phyloP scores from a whole-genome alignment of 2,329 filamentous ascomycete species.

The Tolypocladium amazonense region DNA sequence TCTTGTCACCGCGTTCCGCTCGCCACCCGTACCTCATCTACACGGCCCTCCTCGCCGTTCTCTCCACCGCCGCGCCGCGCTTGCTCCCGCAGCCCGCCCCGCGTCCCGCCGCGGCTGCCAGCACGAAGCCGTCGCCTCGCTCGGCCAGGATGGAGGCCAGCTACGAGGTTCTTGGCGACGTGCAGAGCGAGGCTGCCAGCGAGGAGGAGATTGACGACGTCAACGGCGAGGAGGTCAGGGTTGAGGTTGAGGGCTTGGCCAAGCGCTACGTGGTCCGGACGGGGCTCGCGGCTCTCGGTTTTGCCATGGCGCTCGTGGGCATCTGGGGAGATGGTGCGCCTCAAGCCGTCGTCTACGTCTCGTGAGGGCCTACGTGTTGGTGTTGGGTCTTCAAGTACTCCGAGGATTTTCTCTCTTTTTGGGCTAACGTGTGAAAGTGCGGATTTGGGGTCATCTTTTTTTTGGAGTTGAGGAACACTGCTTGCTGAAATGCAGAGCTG shows the following conservation, averaged over 20 bases:
- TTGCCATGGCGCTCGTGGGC: slow-evolving; percentile 51
- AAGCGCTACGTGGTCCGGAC: slow-evolving; percentile 44
- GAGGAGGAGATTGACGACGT: slow-evolving; percentile 41
- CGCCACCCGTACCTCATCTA: slow-evolving; percentile 88
- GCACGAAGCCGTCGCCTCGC: slow-evolving; percentile 17
- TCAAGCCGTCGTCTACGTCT: slow-evolving; percentile 21
- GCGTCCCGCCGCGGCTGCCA: slow-evolving; percentile 13
- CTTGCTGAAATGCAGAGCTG: neutral
- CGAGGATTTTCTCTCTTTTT: neutral
- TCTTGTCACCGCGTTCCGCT: slow-evolving; percentile 60
- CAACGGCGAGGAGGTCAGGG: slow-evolving; percentile 53
- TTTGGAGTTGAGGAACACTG: neutral
- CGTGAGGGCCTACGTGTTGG: slow-evolving; percentile 9
- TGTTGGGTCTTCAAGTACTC: neutral
- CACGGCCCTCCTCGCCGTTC: slow-evolving; percentile 58
- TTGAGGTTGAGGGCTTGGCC: slow-evolving; percentile 43
- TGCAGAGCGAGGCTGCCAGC: slow-evolving; percentile 36
- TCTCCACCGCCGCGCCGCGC: slow-evolving; percentile 45
- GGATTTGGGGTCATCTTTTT: neutral
- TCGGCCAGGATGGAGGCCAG: slow-evolving; percentile 53
- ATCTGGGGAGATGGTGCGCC: slow-evolving; percentile 54
- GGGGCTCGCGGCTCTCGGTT: slow-evolving; percentile 42
- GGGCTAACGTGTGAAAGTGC: neutral
- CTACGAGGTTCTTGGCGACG: slow-evolving; percentile 56
- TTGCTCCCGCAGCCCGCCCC: slow-evolving; percentile 29